Evolutionary conservation across 2,329 filamentous ascomycete genomes (phyloP), one percentile per base, ranked within the genome.

Genomic region (Bisporella sp.): DNA sequence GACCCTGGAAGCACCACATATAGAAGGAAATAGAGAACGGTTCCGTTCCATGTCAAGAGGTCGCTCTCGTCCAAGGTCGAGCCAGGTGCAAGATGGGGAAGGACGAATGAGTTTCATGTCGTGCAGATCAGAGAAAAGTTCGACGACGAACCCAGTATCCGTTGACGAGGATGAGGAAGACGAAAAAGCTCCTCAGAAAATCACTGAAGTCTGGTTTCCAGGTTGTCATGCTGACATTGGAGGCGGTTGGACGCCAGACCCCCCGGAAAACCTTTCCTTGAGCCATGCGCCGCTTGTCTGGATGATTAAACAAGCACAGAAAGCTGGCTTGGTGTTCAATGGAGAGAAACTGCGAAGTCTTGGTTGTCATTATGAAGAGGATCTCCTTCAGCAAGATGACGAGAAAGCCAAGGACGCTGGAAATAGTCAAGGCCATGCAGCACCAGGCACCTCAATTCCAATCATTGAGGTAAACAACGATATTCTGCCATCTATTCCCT

Each of bases 201-300:
- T 83, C 44, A 69, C 76, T 45, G 80, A 83, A 59, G 71, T 82
- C 5, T 76, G 74, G 73, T 84, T 84, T 59, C 73, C 78, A 0
- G 79, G 79, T 21, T 72, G 74, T 46, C 80, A 84, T 59, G 79
- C 75, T 7, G 79, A 81, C 55, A 78, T 82, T 48, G 78, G 78
- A 11, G 79, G 78, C 33, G 78, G 78, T 1, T 81, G 76, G 77
- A 68, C 64, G 45, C 60, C 67, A 4, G 66, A 74, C 4, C 37
- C 46, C 6, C 39, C 31, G 5, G 51, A 53, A 32, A 46, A 1
- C 73, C 4, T 37, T n/a, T 52, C 76, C 79, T 57, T 69, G 72
- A 6, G 75, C 76, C 47, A 48, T 33, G 29, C 44, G 3, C 47
- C 47, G 0, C 68, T 81, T 2, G 74, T 79, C 5, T 81, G 77